Evolutionary conservation across 495 filamentous ascomycete genomes (phyloP).

Genomic region (Talaromyces wortmannii): DNA sequence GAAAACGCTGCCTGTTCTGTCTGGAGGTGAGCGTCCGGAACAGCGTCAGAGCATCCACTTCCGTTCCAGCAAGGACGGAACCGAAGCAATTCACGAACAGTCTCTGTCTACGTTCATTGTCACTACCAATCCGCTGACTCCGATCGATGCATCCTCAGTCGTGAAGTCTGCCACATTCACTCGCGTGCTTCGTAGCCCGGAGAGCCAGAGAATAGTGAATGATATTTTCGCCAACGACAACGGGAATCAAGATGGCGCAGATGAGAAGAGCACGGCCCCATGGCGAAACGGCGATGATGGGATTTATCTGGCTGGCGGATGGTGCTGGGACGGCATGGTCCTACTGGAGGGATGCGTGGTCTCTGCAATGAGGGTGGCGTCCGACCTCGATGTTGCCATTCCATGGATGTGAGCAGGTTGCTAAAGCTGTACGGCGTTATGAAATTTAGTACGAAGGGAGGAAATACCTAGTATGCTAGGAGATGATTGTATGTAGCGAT

Average conservation of each 20-base stretch:
- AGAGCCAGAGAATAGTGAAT: slow-evolving; percentile 15
- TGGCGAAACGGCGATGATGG: slow-evolving; percentile 46
- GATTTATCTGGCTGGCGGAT: slow-evolving; percentile 48
- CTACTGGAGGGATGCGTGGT: slow-evolving; percentile 51
- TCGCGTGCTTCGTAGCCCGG: slow-evolving; percentile 23
- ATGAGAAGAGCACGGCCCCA: neutral
- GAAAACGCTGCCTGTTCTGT: neutral
- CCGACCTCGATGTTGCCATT: neutral
- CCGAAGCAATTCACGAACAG: slow-evolving; percentile 30
- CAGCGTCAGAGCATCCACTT: slow-evolving; percentile 15
- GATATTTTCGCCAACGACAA: slow-evolving; percentile 19
- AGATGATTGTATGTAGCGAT: no score
- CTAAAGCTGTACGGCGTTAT: neutral
- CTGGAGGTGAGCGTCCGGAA: neutral
- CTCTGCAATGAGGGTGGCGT: slow-evolving; percentile 18
- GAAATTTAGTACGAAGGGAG: neutral
- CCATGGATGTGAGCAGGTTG: neutral
- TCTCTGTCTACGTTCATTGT: slow-evolving; percentile 20
- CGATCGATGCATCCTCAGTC: slow-evolving; percentile 21
- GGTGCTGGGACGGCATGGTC: slow-evolving; percentile 63
- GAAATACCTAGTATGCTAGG: neutral
- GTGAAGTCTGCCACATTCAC: slow-evolving; percentile 20
- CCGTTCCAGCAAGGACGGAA: slow-evolving; percentile 16
- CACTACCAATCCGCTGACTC: slow-evolving; percentile 23
- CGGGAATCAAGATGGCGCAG: neutral